Percentiles rank a stretch among this genome's conserved stretches.
phyloP scores from a whole-genome alignment of 805 yeast species.

The Ascoidea tarda region DNA sequence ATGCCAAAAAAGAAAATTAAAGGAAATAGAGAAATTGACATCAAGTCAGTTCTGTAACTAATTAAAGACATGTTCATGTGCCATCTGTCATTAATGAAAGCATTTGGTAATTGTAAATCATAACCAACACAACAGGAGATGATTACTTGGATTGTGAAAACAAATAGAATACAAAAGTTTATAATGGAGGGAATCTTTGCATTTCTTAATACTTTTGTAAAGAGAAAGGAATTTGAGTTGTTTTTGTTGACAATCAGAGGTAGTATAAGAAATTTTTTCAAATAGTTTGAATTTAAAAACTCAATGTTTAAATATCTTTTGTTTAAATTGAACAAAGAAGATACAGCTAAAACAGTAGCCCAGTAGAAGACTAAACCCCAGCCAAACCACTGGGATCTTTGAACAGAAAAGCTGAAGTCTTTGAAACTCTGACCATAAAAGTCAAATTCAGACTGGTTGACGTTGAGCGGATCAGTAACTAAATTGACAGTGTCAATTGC shows the following conservation, averaged over 20 bases:
- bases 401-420: constrained; percentile 22
- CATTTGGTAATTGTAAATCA: constrained; percentile 10
- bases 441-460: constrained; percentile 18
- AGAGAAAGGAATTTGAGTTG: not conserved
- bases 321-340: constrained; percentile 17
- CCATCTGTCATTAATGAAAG: constrained; percentile 11
- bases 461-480: constrained; percentile 20
- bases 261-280: too few relatives aligned
- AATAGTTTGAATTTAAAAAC: too few relatives aligned
- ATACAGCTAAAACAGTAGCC: constrained; percentile 20
- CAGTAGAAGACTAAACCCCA: constrained; percentile 33
- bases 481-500: constrained; percentile 12
- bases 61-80: constrained; percentile 14
- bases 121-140: constrained; percentile 12
- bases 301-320: too few relatives aligned
- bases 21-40: constrained; percentile 41
- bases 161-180: constrained; percentile 4
- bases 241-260: not conserved
- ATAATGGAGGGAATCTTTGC: not conserved
- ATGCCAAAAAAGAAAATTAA: constrained; percentile 49
- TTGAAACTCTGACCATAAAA: constrained; percentile 22
- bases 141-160: constrained; percentile 9
- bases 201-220: too few relatives aligned
- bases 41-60: constrained; percentile 39
- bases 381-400: constrained; percentile 26